Percentiles rank a stretch among this genome's conserved stretches.
Evolutionary conservation across 306 rosid species (phyloP).

Genomic region (Pyrus pyrifolia): DNA sequence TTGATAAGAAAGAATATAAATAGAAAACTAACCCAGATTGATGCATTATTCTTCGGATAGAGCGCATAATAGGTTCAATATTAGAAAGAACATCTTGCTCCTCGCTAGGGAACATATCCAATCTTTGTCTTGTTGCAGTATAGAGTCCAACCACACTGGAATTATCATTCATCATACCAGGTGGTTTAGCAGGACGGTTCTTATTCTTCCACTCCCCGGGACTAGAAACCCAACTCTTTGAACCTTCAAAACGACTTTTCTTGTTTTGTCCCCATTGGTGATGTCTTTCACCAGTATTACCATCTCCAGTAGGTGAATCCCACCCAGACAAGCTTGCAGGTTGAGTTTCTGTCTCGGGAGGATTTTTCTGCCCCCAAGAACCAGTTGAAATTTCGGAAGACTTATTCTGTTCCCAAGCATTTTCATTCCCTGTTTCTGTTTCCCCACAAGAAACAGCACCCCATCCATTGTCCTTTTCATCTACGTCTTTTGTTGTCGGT

Average conservation of each 20-base stretch:
- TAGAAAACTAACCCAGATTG: conserved; percentile 61
- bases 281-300: conserved; percentile 24
- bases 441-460: not conserved
- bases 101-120: conserved; percentile 65
- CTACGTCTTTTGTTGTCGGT: conserved; percentile 4
- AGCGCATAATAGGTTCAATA: conserved; percentile 55
- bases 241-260: conserved; percentile 51
- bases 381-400: too few relatives aligned
- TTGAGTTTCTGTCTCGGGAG: conserved; percentile 2
- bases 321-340: conserved; percentile 40
- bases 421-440: too few relatives aligned
- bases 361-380: conserved; percentile 14
- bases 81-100: conserved; percentile 61
- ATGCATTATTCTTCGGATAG: conserved; percentile 72
- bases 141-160: conserved; percentile 15
- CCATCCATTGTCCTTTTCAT: not conserved
- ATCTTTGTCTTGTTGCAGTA: conserved; percentile 47
- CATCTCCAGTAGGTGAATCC: conserved; percentile 45
- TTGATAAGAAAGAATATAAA: not conserved
- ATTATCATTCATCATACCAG: conserved; percentile 37
- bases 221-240: conserved; percentile 65
- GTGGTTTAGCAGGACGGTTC: conserved; percentile 46
- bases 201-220: conserved; percentile 55
- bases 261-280: conserved; percentile 51
- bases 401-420: not conserved